A percentile compares a stretch with the other conserved stretches of the same genome.
Conservation (phyloP, 2,329 filamentous ascomycete species). For the Colletotrichum tanaceti region DNA sequence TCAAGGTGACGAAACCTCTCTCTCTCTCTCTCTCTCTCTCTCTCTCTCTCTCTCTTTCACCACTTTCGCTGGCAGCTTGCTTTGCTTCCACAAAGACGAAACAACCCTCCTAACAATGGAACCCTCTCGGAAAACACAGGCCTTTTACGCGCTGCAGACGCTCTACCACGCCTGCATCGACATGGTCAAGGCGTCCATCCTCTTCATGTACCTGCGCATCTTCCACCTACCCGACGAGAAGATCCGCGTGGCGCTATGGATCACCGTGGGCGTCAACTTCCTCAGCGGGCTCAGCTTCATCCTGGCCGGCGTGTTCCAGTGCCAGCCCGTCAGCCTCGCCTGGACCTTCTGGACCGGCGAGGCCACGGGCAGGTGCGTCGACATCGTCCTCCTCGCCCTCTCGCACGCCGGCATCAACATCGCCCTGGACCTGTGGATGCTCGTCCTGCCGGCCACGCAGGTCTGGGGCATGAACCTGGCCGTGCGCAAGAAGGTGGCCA, state of each 20-base stretch:
- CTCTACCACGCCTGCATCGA: slow-evolving; percentile 32
- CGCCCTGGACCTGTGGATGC: slow-evolving; percentile 30
- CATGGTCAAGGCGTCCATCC: slow-evolving; percentile 31
- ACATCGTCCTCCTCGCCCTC: slow-evolving; percentile 3
- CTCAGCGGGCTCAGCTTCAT: slow-evolving; percentile 19
- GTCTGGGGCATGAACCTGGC: slow-evolving; percentile 30
- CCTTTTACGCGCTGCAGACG: slow-evolving; percentile 19
- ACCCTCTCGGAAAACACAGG: too few species aligned
- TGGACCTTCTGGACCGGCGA: slow-evolving; percentile 34
- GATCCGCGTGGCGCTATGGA: slow-evolving; percentile 24
- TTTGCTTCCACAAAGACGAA: too few species aligned
- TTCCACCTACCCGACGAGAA: slow-evolving; percentile 35
- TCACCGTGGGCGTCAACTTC: slow-evolving; percentile 9
- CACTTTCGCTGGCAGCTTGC: too few species aligned
- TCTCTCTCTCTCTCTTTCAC: too few species aligned
- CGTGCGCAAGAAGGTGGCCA: slow-evolving; percentile 15
- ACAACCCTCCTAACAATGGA: too few species aligned
- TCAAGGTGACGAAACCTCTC: too few species aligned
- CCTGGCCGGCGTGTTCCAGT: slow-evolving; percentile 18
- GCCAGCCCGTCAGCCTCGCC: slow-evolving; percentile 15
- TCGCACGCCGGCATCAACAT: slow-evolving; percentile 30
- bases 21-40: too few species aligned
- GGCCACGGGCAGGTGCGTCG: slow-evolving; percentile 16
- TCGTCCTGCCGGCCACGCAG: slow-evolving; percentile 20
- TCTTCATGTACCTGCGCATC: slow-evolving; percentile 37